A percentile compares a stretch with the other conserved stretches of the same genome.
phyloP scores from a whole-genome alignment of 805 yeast genomes.

The Blastobotrys peoriensis region DNA sequence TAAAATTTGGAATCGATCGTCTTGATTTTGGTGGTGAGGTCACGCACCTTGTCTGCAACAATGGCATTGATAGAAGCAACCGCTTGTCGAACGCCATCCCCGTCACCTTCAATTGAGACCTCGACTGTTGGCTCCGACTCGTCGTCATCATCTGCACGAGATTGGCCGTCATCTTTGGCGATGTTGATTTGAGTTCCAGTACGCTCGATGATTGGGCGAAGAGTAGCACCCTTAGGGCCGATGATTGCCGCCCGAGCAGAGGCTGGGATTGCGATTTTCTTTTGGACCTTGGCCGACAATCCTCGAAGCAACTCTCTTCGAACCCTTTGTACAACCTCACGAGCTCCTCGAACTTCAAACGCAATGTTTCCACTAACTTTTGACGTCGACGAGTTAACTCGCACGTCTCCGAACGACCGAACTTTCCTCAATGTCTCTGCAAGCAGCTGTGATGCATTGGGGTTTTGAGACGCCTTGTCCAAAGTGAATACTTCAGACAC shows the following conservation, averaged over 20 bases:
- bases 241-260: slow-evolving; percentile 70
- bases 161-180: slow-evolving; percentile 26
- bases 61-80: slow-evolving; percentile 62
- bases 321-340: slow-evolving; percentile 59
- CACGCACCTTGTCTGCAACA: slow-evolving; percentile 67
- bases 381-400: slow-evolving; percentile 78
- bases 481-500: slow-evolving; percentile 78
- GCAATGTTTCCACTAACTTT: slow-evolving; percentile 71
- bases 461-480: slow-evolving; percentile 60
- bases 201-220: slow-evolving; percentile 69
- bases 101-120: slow-evolving; percentile 74
- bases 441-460: slow-evolving; percentile 56
- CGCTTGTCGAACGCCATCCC: slow-evolving; percentile 74
- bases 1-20: slow-evolving; percentile 20
- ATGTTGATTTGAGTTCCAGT: slow-evolving; percentile 69
- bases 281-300: slow-evolving; percentile 66
- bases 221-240: slow-evolving; percentile 78
- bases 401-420: slow-evolving; percentile 54
- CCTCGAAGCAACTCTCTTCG: slow-evolving; percentile 69
- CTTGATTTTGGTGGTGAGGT: slow-evolving; percentile 20
- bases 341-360: slow-evolving; percentile 72
- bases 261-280: slow-evolving; percentile 64
- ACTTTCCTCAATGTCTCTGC: slow-evolving; percentile 59
- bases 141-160: slow-evolving; percentile 37
- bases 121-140: slow-evolving; percentile 58